Evolutionary conservation across 2,329 filamentous ascomycete genomes (phyloP).

Genomic region (Aureobasidium sp.): DNA sequence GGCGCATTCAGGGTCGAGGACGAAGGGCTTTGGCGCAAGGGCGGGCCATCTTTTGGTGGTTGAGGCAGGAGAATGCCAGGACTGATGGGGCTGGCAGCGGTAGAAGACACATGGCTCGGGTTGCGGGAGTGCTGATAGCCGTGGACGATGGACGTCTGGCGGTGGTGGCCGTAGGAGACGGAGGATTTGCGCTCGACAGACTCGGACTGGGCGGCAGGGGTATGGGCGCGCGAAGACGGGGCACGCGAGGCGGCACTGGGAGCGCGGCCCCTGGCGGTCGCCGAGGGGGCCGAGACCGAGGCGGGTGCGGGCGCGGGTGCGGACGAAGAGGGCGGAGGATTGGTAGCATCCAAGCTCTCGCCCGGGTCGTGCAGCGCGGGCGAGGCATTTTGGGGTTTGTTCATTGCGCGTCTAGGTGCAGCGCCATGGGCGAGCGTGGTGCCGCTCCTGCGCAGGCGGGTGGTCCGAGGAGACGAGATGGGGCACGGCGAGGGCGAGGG

Average conservation of each 20-base stretch:
- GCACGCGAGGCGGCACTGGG: constrained; percentile 37
- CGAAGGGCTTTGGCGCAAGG: constrained; percentile 18
- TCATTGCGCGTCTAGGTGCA: constrained; percentile 13
- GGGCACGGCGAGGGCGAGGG: background rate
- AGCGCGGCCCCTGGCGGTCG: constrained; percentile 40
- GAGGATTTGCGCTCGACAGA: constrained; percentile 46
- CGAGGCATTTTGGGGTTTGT: constrained; percentile 9
- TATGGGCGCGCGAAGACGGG: constrained; percentile 39
- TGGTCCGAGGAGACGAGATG: background rate
- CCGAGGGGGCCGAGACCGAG: constrained; percentile 21
- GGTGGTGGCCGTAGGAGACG: constrained; percentile 73
- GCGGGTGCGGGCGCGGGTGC: background rate
- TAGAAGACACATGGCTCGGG: constrained; percentile 74
- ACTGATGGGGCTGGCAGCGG: constrained; percentile 73
- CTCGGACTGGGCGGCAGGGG: constrained; percentile 35
- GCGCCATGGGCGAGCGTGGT: constrained; percentile 11
- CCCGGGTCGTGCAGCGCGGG: constrained; percentile 8
- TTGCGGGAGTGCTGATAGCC: constrained; percentile 88
- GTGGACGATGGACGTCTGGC: constrained; percentile 95
- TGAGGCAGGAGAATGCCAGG: constrained; percentile 67
- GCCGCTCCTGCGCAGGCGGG: constrained; percentile 12
- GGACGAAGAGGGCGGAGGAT: background rate
- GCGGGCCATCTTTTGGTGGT: background rate
- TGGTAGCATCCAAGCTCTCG: constrained; percentile 1
- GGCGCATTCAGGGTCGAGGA: constrained; percentile 15